These are phyloP conservation scores for Calocera viscosa DNA, from an alignment of 768 basidiomycete genomes.

Conservation along the genomic window DNA sequence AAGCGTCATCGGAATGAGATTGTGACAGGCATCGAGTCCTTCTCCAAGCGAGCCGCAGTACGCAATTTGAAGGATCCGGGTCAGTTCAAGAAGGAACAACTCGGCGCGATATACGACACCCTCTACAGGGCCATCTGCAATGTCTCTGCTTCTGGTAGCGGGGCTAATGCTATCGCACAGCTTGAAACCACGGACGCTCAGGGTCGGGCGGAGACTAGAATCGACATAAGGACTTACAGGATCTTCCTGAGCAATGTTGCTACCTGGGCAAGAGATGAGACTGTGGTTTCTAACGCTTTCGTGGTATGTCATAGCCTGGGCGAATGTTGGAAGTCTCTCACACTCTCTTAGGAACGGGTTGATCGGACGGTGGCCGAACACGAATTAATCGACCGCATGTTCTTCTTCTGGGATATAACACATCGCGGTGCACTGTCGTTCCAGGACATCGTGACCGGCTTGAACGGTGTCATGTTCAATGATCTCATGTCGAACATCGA, in stretches of 20 bases:
- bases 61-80: conserved; percentile 72
- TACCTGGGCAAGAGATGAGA: conserved; percentile 92
- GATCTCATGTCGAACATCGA: conserved; percentile 98
- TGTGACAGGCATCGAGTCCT: conserved; percentile 82
- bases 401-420: conserved; percentile 86
- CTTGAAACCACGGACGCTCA: conserved; percentile 30
- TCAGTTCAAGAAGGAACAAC: conserved; percentile 76
- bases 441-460: conserved; percentile 83
- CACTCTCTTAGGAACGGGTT: conserved; percentile 51
- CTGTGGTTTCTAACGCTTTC: conserved; percentile 83
- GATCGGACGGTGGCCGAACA: conserved; percentile 90
- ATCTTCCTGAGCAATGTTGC: conserved; percentile 83
- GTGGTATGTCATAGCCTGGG: conserved; percentile 37
- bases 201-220: conserved; percentile 79
- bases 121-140: conserved; percentile 69
- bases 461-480: conserved; percentile 87
- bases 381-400: conserved; percentile 84
- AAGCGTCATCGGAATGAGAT: conserved; percentile 78
- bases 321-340: neutral
- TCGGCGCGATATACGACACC: conserved; percentile 82
- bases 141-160: conserved; percentile 36
- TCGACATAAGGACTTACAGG: conserved; percentile 73
- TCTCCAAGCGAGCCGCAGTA: conserved; percentile 82
- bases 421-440: conserved; percentile 75
- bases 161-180: neutral